phyloP scores from a whole-genome alignment of 345 rosid genomes.

The Raphanus raphanistrum region DNA sequence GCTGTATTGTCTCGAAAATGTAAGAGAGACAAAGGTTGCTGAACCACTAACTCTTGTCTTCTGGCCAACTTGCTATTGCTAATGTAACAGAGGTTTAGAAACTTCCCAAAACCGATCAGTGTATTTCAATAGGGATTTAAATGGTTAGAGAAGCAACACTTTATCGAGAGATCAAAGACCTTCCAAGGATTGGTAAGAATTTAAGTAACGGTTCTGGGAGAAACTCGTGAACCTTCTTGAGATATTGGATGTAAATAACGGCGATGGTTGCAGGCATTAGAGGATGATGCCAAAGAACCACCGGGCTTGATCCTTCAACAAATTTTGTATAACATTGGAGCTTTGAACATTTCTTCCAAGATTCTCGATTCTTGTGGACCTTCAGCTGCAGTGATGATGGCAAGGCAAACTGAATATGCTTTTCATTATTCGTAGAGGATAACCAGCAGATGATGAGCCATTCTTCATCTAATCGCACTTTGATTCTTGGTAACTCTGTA shows the following conservation, averaged over 20 bases:
- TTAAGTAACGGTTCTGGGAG: background rate
- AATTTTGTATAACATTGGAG: background rate
- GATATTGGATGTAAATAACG: background rate
- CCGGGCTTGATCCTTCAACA: background rate
- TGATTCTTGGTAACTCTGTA: background rate
- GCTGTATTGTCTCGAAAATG: background rate
- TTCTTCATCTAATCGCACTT: background rate
- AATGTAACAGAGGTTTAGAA: background rate
- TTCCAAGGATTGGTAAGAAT: background rate
- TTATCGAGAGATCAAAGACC: background rate
- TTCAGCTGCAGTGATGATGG: background rate
- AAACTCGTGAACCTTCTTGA: background rate
- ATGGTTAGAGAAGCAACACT: slow-evolving; percentile 1
- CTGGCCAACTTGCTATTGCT: background rate
- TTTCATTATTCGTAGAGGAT: slow-evolving; percentile 2
- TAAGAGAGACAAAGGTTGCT: slow-evolving; percentile 3
- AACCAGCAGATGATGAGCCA: background rate
- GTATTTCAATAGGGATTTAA: background rate
- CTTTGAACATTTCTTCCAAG: background rate
- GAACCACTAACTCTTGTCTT: slow-evolving; percentile 4
- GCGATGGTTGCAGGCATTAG: background rate
- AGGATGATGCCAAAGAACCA: background rate
- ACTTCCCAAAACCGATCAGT: background rate
- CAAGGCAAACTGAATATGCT: background rate
- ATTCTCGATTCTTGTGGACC: background rate